Conservation (phyloP, 352 stramenopile species). For the Globisporangium orthogonon region DNA sequence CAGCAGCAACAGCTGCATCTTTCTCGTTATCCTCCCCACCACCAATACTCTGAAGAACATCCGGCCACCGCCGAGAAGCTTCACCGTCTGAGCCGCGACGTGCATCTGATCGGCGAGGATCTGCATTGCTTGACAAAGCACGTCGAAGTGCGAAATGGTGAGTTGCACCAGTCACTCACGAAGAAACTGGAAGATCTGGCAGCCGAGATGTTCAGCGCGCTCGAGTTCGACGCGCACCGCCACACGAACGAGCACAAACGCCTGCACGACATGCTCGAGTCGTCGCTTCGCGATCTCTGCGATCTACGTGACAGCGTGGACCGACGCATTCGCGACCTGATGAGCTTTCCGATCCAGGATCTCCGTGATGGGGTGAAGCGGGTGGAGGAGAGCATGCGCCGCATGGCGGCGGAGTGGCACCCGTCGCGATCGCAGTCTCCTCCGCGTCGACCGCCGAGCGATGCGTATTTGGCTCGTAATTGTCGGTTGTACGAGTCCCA, state of each 20-base stretch:
- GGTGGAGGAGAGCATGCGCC: constrained; percentile 1
- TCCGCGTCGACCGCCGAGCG: neutral
- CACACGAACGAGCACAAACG: constrained; percentile 41
- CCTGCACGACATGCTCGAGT: constrained; percentile 14
- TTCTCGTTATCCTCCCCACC: neutral
- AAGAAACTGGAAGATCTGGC: constrained; percentile 24
- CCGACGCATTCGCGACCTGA: neutral
- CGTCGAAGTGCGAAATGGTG: constrained; percentile 12
- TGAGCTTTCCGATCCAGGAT: neutral
- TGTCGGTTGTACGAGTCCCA: neutral
- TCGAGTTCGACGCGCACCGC: constrained; percentile 31
- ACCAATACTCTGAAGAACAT: neutral
- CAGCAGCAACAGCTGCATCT: neutral
- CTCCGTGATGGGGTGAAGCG: neutral
- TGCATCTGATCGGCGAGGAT: constrained; percentile 24
- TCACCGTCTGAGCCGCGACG: constrained; percentile 19
- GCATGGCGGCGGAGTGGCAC: neutral
- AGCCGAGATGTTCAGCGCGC: constrained; percentile 31
- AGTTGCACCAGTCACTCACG: constrained; percentile 25
- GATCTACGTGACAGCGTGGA: neutral
- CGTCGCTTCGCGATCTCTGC: constrained; percentile 3
- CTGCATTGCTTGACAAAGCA: constrained; percentile 22
- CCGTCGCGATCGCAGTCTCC: neutral
- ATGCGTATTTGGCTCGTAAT: neutral
- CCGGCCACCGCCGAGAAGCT: constrained; percentile 18